phyloP scores from a whole-genome alignment of 2,329 filamentous ascomycete genomes.

The Nigrograna mackinnonii region DNA sequence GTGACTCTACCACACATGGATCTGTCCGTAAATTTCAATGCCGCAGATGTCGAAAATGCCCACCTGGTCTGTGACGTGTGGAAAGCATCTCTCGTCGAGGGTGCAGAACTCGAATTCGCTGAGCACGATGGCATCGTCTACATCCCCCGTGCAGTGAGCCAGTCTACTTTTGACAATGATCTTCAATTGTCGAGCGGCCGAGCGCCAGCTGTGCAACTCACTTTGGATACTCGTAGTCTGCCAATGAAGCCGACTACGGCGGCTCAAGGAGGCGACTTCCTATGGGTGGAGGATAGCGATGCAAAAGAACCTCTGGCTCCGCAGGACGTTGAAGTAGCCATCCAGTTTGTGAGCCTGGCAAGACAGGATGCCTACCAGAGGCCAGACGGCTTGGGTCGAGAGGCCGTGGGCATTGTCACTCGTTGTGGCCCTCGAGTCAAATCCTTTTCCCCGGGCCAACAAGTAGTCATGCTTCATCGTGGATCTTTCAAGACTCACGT shows the following conservation, averaged over 20 bases:
- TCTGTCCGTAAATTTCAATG: slow-evolving; percentile 5
- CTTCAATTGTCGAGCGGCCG: background rate
- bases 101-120: background rate
- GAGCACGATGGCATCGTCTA: background rate
- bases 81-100: background rate
- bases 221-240: background rate
- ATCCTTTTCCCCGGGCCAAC: background rate
- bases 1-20: slow-evolving; percentile 20
- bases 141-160: background rate
- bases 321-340: background rate
- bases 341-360: background rate
- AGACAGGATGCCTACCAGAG: background rate
- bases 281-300: background rate
- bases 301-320: background rate
- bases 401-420: slow-evolving; percentile 3
- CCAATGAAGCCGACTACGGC: background rate
- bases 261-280: background rate
- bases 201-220: background rate
- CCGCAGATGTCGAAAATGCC: background rate
- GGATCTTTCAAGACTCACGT: slow-evolving; percentile 1
- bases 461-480: background rate
- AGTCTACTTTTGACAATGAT: slow-evolving; percentile 1
- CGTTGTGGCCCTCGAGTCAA: background rate
- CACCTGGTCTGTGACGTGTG: slow-evolving; percentile 1
- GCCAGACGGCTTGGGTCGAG: background rate